These are phyloP conservation scores for Hericium coralloides DNA, from an alignment of 768 basidiomycete genomes.

Conservation along the genomic window DNA sequence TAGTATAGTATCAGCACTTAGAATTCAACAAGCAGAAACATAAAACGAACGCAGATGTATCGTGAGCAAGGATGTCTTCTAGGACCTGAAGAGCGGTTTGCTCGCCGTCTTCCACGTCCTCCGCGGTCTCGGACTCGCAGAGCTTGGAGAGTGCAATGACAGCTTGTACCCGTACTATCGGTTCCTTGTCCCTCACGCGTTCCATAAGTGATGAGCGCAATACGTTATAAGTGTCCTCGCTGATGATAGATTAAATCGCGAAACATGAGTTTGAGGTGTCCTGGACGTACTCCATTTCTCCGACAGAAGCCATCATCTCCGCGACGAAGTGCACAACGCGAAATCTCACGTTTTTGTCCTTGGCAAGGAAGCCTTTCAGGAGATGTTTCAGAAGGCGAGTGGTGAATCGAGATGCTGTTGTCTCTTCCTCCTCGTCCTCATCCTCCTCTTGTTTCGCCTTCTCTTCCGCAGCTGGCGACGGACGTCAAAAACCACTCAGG, in stretches of 20 bases:
- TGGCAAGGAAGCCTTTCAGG: conserved; percentile 70
- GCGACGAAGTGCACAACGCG: conserved; percentile 70
- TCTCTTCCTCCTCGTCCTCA: conserved; percentile 40
- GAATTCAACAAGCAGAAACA: not conserved
- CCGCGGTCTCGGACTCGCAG: conserved; percentile 55
- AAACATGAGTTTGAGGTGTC: not conserved
- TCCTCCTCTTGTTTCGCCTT: conserved; percentile 24
- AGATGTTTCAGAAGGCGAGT: conserved; percentile 44
- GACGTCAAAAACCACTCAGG: not conserved
- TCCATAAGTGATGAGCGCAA: conserved; percentile 61
- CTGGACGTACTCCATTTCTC: conserved; percentile 72
- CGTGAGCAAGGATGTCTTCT: conserved; percentile 56
- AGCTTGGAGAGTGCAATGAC: conserved; percentile 74
- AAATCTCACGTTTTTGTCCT: conserved; percentile 82
- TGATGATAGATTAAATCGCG: conserved; percentile 22
- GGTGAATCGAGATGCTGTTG: conserved; percentile 39
- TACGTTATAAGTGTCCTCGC: conserved; percentile 63
- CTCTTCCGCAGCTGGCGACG: conserved; percentile 24
- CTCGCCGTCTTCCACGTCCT: conserved; percentile 43
- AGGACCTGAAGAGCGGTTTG: conserved; percentile 51
- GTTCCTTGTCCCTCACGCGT: conserved; percentile 74
- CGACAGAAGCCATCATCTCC: conserved; percentile 71
- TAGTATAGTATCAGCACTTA: not conserved
- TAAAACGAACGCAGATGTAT: conserved; percentile 62
- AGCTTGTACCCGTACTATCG: conserved; percentile 67